Conservation (phyloP, 225 moss, liverwort and hornwort genomes). For the Physcomitrium patens region DNA sequence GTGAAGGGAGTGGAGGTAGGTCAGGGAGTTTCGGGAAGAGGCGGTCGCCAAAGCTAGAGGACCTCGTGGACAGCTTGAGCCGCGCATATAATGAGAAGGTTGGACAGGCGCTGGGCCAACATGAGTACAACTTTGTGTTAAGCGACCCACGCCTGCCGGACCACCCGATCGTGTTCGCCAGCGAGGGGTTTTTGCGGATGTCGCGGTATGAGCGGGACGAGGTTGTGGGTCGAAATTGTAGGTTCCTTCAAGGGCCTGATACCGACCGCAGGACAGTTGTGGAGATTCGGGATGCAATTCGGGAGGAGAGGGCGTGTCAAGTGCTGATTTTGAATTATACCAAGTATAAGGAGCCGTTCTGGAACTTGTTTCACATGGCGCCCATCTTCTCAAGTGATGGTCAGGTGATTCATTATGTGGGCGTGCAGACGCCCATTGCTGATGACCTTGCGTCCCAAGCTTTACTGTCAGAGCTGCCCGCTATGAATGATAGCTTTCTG, state of each 20-base stretch:
- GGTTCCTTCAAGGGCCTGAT: conserved; percentile 76
- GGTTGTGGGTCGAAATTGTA: conserved; percentile 79
- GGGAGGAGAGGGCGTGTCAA: conserved; percentile 70
- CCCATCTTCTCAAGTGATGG: conserved; percentile 71
- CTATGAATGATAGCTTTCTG: too few relatives aligned
- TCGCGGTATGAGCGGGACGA: conserved; percentile 60
- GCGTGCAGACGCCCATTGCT: conserved; percentile 72
- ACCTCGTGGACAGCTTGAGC: conserved; percentile 57
- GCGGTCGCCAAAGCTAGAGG: conserved; percentile 35
- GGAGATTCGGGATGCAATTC: conserved; percentile 76
- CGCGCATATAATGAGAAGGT: conserved; percentile 57
- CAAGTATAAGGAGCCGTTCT: conserved; percentile 70
- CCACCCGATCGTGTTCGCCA: conserved; percentile 78
- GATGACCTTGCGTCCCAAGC: conserved; percentile 26
- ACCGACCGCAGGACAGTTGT: conserved; percentile 73
- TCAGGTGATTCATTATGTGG: conserved; percentile 70
- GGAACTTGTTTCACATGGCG: conserved; percentile 77
- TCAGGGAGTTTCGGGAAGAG: conserved; percentile 34
- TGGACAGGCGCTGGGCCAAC: conserved; percentile 50
- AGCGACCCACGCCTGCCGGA: conserved; percentile 74
- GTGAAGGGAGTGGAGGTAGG: conserved; percentile 1
- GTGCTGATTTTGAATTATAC: conserved; percentile 82
- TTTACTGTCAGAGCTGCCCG: not conserved
- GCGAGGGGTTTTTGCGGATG: conserved; percentile 73
- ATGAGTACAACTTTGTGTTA: conserved; percentile 76